Evolutionary conservation across 495 filamentous ascomycete genomes (phyloP), one percentile per base, ranked within the genome.

Genomic region (Xylaria flabelliformis): DNA sequence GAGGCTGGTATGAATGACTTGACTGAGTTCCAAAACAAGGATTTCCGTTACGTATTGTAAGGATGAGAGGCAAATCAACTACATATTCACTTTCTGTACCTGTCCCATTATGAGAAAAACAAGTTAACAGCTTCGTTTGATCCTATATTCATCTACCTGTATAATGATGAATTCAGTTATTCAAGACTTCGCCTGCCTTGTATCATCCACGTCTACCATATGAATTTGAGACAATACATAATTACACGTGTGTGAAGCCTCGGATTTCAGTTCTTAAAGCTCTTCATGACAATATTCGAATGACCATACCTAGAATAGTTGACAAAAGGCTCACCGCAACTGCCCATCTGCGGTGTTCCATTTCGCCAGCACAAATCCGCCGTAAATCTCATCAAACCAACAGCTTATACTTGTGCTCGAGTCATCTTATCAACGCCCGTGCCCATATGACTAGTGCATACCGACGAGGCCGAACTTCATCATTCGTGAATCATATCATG

Each of bases 1-100:
- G 69, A 71, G 50, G 69, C 69, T 12, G 69, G 69, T 1, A 71
- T 71, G 69, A 61, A 29, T 48, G 69, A 71, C 46, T 24, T 41
- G 61, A 71, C 69, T 12, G 69, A 71, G 26, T 71, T 71, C 46
- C 24, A 71, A 39, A 71, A 71, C 53, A 71, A 71, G 44, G 34
- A 71, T 26, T 71, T 71, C 19, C 69, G 69, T 50, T 71, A 71
- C 21, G 69, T 71, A 13, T 15, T 71, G 10, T 71, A 55, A 42
- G 34, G 34, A 48, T 32, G 15, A 21, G 0, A 10, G 17, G 0
- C 4, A 7, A 29, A 26, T 5, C 3, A 36, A 51, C n/a, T 21
- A 5, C n/a, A 9, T 0, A 51, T 21, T 51, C 48, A 51, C 0
- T 1, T 9, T 7, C 13, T 50, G 5, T 50, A 50, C 4, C 17